Base-by-base conservation (phyloP, 2,329 filamentous ascomycete species). In the Sarocladium kiliense region DNA sequence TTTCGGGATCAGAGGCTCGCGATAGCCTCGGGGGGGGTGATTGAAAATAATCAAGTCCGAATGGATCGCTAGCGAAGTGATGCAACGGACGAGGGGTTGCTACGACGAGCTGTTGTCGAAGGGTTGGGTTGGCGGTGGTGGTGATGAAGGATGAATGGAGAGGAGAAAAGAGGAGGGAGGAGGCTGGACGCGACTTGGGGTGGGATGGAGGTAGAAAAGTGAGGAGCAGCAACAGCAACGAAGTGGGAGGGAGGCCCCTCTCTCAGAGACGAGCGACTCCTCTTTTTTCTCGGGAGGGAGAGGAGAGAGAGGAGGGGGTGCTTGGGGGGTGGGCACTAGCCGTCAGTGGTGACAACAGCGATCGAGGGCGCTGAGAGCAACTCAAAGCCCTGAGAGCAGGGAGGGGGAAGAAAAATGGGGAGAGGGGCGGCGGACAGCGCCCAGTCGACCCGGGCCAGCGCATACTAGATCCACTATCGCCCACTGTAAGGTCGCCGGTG, bases 1-100 rank as follows among this genome's bases (percentile, higher is more conserved):
- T 58, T 39, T 53, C 34, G 53, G 58, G 59, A 55, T 58, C 49
- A 58, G 63, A 68, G 68, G 67, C 65, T 66, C 58, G 63, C 34
- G 53, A 56, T 59, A 58, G 63, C 67, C 66, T 70, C 62, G 62
- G 34, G 12, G 25, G 45, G 25, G 42, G 42, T 23, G 18, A 51
- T 39, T 45, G 37, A 50, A 34, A 41, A 34, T 11, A 11, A 39
- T 41, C 21, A 39, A 41, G 47, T 51, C 47, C 26, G 18, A 23
- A 11, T 23, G 41, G 16, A 34, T 34, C 47, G 47, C 47, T 51
- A 3, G 26, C 27, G 50, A 53, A 27, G 50, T 53, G 34, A 41
- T 41, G 23, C 34, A 12, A 53, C 32, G 32, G 23, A 41, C 34
- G n/a, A 27, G 18, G 19, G 45, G 5, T n/a, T 39, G 50, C 32